phyloP scores from a whole-genome alignment of 2,329 filamentous ascomycete genomes.

The Colletotrichum sp. region DNA sequence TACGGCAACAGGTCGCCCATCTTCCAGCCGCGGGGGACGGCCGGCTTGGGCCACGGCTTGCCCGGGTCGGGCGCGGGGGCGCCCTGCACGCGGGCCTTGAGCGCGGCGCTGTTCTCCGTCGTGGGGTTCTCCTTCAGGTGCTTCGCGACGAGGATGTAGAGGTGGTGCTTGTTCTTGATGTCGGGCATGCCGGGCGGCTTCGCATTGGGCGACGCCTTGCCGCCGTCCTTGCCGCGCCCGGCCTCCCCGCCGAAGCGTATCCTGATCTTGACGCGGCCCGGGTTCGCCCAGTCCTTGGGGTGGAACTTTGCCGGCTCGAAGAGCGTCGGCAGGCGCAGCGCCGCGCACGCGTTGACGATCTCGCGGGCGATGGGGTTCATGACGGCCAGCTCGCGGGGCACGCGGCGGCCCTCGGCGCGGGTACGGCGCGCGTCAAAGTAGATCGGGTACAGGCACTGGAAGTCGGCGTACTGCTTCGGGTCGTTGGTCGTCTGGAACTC shows the following conservation, averaged over 20 bases:
- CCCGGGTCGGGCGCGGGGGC: constrained; percentile 68
- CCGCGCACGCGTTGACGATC: constrained; percentile 84
- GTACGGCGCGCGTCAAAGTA: constrained; percentile 87
- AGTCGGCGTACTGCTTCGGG: constrained; percentile 70
- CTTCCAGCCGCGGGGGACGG: constrained; percentile 89
- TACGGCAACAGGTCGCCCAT: constrained; percentile 84
- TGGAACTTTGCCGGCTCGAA: constrained; percentile 93
- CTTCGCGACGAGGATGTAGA: constrained; percentile 80
- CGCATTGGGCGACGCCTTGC: constrained; percentile 37
- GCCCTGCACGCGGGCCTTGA: constrained; percentile 76
- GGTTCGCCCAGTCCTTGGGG: constrained; percentile 97
- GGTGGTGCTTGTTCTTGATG: constrained; percentile 82
- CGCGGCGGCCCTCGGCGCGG: constrained; percentile 82
- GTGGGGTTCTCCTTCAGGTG: constrained; percentile 83
- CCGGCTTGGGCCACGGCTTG: constrained; percentile 73
- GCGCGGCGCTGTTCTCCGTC: constrained; percentile 68
- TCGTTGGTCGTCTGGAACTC: constrained; percentile 44
- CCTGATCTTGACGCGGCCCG: constrained; percentile 80
- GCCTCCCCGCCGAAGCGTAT: constrained; percentile 19
- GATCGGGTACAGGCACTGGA: constrained; percentile 90
- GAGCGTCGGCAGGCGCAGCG: constrained; percentile 73
- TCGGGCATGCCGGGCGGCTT: constrained; percentile 41
- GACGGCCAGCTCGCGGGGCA: constrained; percentile 75
- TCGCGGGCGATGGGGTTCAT: constrained; percentile 86
- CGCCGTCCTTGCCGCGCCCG: constrained; percentile 54